Percentiles rank a stretch among this genome's conserved stretches.
Evolutionary conservation across 2,329 filamentous ascomycete genomes (phyloP).

Genomic region (Lizonia empirigonia): DNA sequence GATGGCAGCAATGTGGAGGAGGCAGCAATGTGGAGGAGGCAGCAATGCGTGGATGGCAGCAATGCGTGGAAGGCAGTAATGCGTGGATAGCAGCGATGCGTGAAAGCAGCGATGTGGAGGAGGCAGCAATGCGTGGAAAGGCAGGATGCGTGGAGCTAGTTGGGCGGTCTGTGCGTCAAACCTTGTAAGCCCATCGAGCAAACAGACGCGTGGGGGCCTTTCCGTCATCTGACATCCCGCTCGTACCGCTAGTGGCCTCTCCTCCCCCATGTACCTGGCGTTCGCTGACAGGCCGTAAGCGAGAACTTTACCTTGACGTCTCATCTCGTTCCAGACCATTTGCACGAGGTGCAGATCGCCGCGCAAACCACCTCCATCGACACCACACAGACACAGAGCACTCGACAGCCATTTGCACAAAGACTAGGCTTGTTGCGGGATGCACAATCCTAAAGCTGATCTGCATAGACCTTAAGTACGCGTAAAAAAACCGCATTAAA

Average conservation of each 20-base stretch:
- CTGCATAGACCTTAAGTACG: background rate
- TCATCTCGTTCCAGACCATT: background rate
- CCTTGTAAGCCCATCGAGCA: background rate
- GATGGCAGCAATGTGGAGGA: too few relatives aligned
- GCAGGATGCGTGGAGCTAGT: too few relatives aligned
- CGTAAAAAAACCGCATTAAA: background rate
- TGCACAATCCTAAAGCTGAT: background rate
- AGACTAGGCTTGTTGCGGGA: background rate
- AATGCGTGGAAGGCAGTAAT: too few relatives aligned
- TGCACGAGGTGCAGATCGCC: background rate
- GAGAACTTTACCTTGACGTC: background rate
- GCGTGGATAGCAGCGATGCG: too few relatives aligned
- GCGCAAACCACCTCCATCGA: background rate
- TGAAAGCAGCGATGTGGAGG: too few relatives aligned
- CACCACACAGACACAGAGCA: background rate
- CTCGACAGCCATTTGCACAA: background rate
- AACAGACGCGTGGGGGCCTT: background rate
- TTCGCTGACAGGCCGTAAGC: background rate
- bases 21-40: too few relatives aligned
- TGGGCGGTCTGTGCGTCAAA: background rate
- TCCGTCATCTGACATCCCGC: background rate
- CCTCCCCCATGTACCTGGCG: background rate
- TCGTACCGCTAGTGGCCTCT: background rate
- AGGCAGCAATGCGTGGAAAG: too few relatives aligned
- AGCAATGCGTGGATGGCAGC: too few relatives aligned